Conservation (phyloP, 345 rosid species). For the Syzygium oleosum region DNA sequence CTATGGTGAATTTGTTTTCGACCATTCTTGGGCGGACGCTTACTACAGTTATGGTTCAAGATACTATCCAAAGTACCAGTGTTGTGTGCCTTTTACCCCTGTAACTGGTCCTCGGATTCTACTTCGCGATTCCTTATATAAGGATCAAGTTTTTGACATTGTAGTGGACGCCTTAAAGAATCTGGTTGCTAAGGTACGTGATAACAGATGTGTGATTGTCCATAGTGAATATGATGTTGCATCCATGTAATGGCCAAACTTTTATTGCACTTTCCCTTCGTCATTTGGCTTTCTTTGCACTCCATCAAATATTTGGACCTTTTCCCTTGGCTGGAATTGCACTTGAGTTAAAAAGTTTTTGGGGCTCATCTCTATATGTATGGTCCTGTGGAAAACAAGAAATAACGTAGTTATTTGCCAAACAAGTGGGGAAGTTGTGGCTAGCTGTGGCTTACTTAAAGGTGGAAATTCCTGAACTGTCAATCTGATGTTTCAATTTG, state of each 20-base stretch:
- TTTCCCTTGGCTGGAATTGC: background rate
- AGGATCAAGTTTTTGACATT: conserved; percentile 67
- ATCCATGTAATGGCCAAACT: background rate
- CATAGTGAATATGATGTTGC: background rate
- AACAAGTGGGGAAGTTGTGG: background rate
- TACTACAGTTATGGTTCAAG: conserved; percentile 73
- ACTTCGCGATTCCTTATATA: conserved; percentile 42
- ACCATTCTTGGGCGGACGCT: conserved; percentile 96
- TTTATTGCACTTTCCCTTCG: background rate
- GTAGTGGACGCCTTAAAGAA: conserved; percentile 59
- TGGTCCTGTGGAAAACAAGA: background rate
- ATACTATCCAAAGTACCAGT: conserved; percentile 94
- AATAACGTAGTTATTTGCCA: background rate
- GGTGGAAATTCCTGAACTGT: background rate
- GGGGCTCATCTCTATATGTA: background rate
- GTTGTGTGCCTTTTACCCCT: conserved; percentile 95
- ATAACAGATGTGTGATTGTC: background rate
- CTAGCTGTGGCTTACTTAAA: background rate
- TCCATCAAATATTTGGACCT: background rate
- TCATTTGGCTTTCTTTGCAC: background rate
- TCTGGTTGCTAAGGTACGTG: conserved; percentile 55
- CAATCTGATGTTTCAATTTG: background rate
- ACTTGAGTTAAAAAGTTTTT: background rate
- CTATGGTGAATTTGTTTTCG: conserved; percentile 92
- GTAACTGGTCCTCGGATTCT: conserved; percentile 92